Percentiles rank a stretch among this genome's conserved stretches.
These are phyloP conservation scores for Cenococcum geophilum DNA, from an alignment of 495 filamentous ascomycete genomes.

Conservation along the genomic window DNA sequence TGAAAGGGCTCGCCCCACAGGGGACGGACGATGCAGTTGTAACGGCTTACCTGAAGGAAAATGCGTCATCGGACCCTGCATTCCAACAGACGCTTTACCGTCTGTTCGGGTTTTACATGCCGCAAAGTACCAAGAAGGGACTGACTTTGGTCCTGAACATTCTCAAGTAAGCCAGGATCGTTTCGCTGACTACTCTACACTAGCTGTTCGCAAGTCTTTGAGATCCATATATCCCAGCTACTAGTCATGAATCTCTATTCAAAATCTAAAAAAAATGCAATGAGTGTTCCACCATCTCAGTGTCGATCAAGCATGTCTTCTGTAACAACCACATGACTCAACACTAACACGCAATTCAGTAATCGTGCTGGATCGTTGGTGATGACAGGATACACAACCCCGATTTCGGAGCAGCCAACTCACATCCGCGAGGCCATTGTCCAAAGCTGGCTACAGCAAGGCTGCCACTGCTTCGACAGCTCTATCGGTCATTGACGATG, in stretches of 20 bases:
- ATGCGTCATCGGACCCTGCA: conserved; percentile 27
- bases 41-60: conserved; percentile 31
- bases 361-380: conserved; percentile 34
- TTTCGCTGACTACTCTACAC: background rate
- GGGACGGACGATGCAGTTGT: conserved; percentile 17
- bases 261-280: no score
- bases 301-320: no score
- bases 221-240: no score
- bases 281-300: no score
- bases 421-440: conserved; percentile 34
- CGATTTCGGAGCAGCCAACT: conserved; percentile 32
- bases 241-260: no score
- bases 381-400: conserved; percentile 35
- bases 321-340: no score
- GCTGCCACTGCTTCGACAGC: conserved; percentile 30
- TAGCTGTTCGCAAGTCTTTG: no score
- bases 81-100: conserved; percentile 27
- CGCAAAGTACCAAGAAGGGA: conserved; percentile 24
- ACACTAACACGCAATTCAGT: conserved; percentile 7
- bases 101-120: conserved; percentile 24
- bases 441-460: conserved; percentile 28
- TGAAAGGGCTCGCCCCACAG: conserved; percentile 15
- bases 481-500: conserved; percentile 30
- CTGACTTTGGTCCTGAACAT: conserved; percentile 30
- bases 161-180: conserved; percentile 26